Conservation (phyloP, 352 stramenopile species). For the Phytopythium ostracodes region DNA sequence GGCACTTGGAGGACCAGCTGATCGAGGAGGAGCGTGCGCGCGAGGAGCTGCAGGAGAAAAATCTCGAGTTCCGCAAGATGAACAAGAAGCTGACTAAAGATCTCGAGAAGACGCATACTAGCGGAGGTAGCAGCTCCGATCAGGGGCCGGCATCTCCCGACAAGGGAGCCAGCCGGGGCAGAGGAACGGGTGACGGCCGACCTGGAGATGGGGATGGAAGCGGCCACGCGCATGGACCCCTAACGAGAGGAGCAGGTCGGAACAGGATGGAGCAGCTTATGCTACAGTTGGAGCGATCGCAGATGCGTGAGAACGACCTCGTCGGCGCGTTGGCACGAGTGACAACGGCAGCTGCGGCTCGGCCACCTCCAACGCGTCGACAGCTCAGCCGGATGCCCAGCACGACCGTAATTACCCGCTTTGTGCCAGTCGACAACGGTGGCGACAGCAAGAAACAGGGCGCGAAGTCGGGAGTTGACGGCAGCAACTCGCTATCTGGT, state of each 20-base stretch:
- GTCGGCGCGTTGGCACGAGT: constrained; percentile 26
- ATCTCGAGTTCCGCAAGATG: constrained; percentile 61
- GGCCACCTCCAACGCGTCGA: constrained; percentile 26
- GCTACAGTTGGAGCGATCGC: constrained; percentile 43
- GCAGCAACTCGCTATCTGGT: neutral
- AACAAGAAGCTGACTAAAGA: constrained; percentile 70
- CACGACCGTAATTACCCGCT: constrained; percentile 54
- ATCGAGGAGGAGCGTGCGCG: constrained; percentile 63
- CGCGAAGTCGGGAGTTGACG: neutral
- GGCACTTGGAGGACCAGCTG: constrained; percentile 74
- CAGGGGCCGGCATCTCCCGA: neutral
- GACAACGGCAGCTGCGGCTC: constrained; percentile 5
- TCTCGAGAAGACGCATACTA: constrained; percentile 39
- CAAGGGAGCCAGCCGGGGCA: neutral
- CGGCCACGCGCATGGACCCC: constrained; percentile 9
- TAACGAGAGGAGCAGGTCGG: constrained; percentile 36
- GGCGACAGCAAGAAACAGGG: constrained; percentile 5
- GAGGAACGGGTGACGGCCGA: neutral
- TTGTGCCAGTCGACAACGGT: constrained; percentile 15
- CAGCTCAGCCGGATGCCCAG: constrained; percentile 63
- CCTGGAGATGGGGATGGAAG: neutral
- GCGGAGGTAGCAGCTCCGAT: constrained; percentile 13
- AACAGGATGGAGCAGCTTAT: constrained; percentile 46
- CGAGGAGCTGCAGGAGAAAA: constrained; percentile 74
- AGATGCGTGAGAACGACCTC: constrained; percentile 74